Evolutionary conservation across 2,329 filamentous ascomycete species (phyloP).

Genomic region (Epichloe typhina): DNA sequence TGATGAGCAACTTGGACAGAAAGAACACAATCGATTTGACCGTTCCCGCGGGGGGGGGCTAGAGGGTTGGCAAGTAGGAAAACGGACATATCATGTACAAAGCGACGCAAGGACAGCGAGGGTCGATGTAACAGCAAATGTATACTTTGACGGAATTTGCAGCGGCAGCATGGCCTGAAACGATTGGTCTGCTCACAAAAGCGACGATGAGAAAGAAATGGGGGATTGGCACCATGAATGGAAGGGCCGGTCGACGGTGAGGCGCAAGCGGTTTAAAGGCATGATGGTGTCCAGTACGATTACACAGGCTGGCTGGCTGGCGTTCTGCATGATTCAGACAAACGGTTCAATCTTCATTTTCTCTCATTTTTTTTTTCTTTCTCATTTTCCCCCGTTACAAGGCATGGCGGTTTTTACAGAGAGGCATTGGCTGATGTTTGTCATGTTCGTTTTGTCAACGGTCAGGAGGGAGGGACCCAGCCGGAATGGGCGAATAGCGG

Average conservation of each 20-base stretch:
- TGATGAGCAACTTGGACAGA: neutral
- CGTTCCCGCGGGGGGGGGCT: neutral
- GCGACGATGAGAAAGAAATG: neutral
- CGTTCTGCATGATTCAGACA: constrained; percentile 5
- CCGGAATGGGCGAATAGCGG: neutral
- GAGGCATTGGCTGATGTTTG: constrained; percentile 1
- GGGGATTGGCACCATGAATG: neutral
- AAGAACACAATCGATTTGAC: neutral
- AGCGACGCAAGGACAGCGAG: neutral
- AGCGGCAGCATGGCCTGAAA: neutral
- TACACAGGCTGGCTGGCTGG: constrained; percentile 2
- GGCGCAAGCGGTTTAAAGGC: constrained; percentile 1
- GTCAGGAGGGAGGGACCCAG: constrained; percentile 2
- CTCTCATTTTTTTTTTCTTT: neutral
- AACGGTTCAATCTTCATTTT: neutral
- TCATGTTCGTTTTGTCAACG: neutral
- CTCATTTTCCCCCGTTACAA: neutral
- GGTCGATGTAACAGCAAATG: neutral
- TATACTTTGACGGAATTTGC: neutral
- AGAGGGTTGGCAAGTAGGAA: neutral
- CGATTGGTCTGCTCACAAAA: neutral
- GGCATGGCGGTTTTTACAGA: constrained; percentile 4
- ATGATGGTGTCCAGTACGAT: constrained; percentile 1
- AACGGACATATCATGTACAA: neutral
- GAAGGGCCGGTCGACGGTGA: neutral